These are phyloP conservation scores for Leccinum griseonigrum DNA, from an alignment of 1,284 basidiomycete genomes.

Conservation along the genomic window DNA sequence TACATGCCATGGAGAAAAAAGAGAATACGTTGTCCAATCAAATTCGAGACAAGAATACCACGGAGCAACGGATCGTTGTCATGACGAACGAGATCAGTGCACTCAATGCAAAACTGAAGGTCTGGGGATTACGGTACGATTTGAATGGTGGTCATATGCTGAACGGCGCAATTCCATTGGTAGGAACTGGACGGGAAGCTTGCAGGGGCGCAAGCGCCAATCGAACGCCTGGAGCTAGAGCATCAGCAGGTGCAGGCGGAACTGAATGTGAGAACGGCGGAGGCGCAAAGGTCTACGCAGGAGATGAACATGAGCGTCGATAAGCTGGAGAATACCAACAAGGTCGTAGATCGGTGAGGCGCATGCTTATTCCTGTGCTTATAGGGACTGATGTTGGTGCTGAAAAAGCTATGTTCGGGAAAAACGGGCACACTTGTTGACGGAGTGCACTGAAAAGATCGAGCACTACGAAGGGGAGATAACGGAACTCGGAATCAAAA, in stretches of 20 bases:
- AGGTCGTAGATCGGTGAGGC: constrained; percentile 60
- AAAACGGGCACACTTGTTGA: constrained; percentile 60
- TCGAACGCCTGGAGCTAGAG: constrained; percentile 64
- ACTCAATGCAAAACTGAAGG: constrained; percentile 47
- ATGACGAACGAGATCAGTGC: constrained; percentile 59
- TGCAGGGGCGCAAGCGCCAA: constrained; percentile 62
- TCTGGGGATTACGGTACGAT: background rate
- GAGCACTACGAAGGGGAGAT: constrained; percentile 61
- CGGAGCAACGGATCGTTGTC: constrained; percentile 60
- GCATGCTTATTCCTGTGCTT: background rate
- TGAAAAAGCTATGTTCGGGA: constrained; percentile 68
- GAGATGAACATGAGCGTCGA: constrained; percentile 68
- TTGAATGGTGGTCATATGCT: background rate
- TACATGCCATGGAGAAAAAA: constrained; percentile 62
- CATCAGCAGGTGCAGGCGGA: constrained; percentile 54
- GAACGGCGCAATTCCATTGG: background rate
- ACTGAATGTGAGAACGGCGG: constrained; percentile 46
- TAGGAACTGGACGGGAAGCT: constrained; percentile 72
- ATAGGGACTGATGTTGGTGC: background rate
- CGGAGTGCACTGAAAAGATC: constrained; percentile 62
- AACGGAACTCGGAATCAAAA: constrained; percentile 49
- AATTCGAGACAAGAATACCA: constrained; percentile 59
- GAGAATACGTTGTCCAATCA: constrained; percentile 62
- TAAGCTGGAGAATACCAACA: constrained; percentile 59
- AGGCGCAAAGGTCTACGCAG: constrained; percentile 56